phyloP scores from a whole-genome alignment of 1,284 basidiomycete species.

The Ustilago cynodontis region DNA sequence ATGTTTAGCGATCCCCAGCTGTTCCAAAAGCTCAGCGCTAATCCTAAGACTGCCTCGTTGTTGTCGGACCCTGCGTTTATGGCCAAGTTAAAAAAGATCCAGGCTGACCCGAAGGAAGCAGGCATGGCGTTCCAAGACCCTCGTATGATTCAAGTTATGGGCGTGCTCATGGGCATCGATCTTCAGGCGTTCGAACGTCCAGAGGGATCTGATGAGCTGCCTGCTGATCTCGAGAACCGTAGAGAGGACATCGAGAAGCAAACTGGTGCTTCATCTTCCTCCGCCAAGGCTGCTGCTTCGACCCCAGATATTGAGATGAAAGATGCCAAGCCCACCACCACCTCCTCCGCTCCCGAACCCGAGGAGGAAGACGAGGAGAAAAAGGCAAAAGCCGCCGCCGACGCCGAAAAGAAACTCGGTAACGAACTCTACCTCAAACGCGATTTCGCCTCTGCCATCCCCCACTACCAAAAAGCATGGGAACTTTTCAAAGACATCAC shows the following conservation, averaged over 20 bases:
- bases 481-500: slow-evolving; percentile 92
- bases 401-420: slow-evolving; percentile 74
- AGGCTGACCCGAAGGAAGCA: slow-evolving; percentile 69
- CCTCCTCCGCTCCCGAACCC: neutral
- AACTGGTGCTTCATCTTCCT: slow-evolving; percentile 43
- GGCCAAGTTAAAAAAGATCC: slow-evolving; percentile 69
- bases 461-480: slow-evolving; percentile 81
- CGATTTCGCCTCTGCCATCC: slow-evolving; percentile 71
- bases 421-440: slow-evolving; percentile 87
- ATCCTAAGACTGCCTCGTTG: slow-evolving; percentile 86
- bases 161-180: slow-evolving; percentile 93
- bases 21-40: slow-evolving; percentile 83
- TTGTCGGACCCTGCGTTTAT: slow-evolving; percentile 81
- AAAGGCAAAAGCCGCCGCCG: slow-evolving; percentile 61
- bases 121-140: slow-evolving; percentile 78
- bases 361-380: slow-evolving; percentile 56
- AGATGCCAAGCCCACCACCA: slow-evolving; percentile 17
- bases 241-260: slow-evolving; percentile 64
- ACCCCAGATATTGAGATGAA: slow-evolving; percentile 47
- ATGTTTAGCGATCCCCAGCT: slow-evolving; percentile 88
- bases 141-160: slow-evolving; percentile 89
- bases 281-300: slow-evolving; percentile 15
- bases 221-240: slow-evolving; percentile 74
- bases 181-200: slow-evolving; percentile 87
- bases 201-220: slow-evolving; percentile 85